Evolutionary conservation across 352 stramenopile genomes (phyloP).

Genomic region (Pythium biforme): DNA sequence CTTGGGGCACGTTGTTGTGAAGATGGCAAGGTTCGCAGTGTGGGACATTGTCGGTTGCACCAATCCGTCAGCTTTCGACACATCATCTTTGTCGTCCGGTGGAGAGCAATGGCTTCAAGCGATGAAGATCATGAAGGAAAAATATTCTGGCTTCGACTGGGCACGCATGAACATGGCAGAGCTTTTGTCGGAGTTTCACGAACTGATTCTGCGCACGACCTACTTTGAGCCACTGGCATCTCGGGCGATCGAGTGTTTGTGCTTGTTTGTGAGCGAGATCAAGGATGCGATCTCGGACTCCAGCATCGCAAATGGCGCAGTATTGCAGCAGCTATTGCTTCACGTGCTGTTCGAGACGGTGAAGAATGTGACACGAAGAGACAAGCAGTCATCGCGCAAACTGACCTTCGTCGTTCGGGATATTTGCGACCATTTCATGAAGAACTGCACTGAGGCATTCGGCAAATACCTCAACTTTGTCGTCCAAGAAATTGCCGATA

Average conservation of each 20-base stretch:
- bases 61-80: neutral
- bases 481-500: constrained; percentile 71
- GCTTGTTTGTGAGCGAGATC: constrained; percentile 54
- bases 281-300: constrained; percentile 34
- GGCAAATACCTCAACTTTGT: constrained; percentile 81
- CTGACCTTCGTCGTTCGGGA: constrained; percentile 62
- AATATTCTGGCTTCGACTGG: constrained; percentile 70
- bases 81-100: neutral
- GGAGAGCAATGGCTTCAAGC: constrained; percentile 36
- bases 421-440: constrained; percentile 63
- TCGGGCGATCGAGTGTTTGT: constrained; percentile 63
- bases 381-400: constrained; percentile 22
- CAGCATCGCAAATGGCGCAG: constrained; percentile 3
- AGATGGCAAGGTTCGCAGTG: constrained; percentile 66
- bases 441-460: constrained; percentile 54
- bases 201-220: constrained; percentile 44
- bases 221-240: constrained; percentile 45
- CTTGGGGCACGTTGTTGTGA: constrained; percentile 59
- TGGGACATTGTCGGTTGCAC: constrained; percentile 43
- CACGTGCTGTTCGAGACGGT: constrained; percentile 72
- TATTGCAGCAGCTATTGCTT: constrained; percentile 69
- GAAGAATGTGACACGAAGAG: constrained; percentile 25
- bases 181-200: constrained; percentile 58
- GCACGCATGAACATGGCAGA: constrained; percentile 57
- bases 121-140: constrained; percentile 62